Percentiles rank a stretch among this genome's conserved stretches.
Evolutionary conservation across 176 grass and related monocot genomes (phyloP).

Genomic region (Oryza nivara): DNA sequence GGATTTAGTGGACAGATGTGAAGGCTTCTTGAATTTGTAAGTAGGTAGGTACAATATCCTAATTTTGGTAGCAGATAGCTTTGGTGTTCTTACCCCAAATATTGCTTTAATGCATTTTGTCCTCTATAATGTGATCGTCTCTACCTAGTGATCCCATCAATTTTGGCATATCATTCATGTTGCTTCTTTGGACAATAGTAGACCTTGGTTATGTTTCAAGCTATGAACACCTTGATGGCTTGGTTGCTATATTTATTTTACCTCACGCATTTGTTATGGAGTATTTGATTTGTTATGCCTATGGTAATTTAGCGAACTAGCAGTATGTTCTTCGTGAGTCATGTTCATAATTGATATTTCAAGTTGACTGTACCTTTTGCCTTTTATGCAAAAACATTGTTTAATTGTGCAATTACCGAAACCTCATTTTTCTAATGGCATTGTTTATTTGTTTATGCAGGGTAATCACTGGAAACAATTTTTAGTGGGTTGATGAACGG

Average conservation of each 20-base stretch:
- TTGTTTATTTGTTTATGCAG: slow-evolving; percentile 32
- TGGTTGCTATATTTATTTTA: slow-evolving; percentile 13
- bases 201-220: background rate
- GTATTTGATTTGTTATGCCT: background rate
- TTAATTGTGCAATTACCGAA: slow-evolving; percentile 7
- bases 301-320: slow-evolving; percentile 6
- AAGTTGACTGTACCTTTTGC: background rate
- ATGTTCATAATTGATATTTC: background rate
- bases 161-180: slow-evolving; percentile 10
- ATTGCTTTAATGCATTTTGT: slow-evolving; percentile 2
- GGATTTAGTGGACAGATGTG: slow-evolving; percentile 77
- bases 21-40: slow-evolving; percentile 65
- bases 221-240: background rate
- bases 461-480: slow-evolving; percentile 49
- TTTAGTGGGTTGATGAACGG: slow-evolving; percentile 55
- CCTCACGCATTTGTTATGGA: background rate
- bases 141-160: background rate
- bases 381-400: background rate
- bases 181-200: slow-evolving; percentile 11
- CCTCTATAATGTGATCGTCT: background rate
- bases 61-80: background rate
- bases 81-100: background rate
- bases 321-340: background rate
- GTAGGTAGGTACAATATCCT: slow-evolving; percentile 50
- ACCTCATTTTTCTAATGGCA: slow-evolving; percentile 18